Evolutionary conservation across 2,329 filamentous ascomycete genomes (phyloP), one percentile per base, ranked within the genome.

Genomic region (Chaetomiaceae sp.): DNA sequence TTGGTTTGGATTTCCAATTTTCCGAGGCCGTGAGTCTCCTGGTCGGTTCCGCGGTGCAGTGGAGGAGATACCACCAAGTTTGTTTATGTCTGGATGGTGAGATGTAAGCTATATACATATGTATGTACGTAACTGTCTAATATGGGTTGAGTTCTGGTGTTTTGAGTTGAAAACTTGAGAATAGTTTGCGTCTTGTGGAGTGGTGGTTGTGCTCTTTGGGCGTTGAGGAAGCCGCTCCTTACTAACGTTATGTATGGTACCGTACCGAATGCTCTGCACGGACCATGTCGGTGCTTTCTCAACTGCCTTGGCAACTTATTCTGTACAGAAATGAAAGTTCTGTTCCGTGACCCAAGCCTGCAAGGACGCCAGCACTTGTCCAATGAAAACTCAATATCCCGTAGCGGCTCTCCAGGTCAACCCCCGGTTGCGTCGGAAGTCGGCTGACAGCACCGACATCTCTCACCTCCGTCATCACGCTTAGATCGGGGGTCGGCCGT

Each of bases 401-500:
- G 25, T 27, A 27, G 25, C n/a, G n/a, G 9, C 25, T 27, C 5
- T 9, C 25, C 25, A 27, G 25, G 5, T 9, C 25, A 27, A 5
- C 25, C 25, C 25, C 25, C 9, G 25, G 5, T 40, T 21, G 37
- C 21, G 10, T 38, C 36, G 36, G 36, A 21, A 38, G 7, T 58
- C 58, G 55, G 53, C 13, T 32, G 46, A 38, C 32, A 27, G 20
- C 42, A 37, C 55, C 51, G 55, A 55, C 47, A 43, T 48, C 45
- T 43, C 25, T 48, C 27, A 9, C 33, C 25, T 13, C 34, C 30
- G 36, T 48, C 41, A 38, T 23, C 14, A 48, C 36, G 47, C 38
- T 49, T 20, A 18, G 37, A 54, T 61, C 58, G 58, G 58, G 40
- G 51, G 45, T 49, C 47, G 48, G 46, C 55, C 59, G 55, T n/a